phyloP scores from a whole-genome alignment of 352 stramenopile species.

The Labyrinthula sp. region DNA sequence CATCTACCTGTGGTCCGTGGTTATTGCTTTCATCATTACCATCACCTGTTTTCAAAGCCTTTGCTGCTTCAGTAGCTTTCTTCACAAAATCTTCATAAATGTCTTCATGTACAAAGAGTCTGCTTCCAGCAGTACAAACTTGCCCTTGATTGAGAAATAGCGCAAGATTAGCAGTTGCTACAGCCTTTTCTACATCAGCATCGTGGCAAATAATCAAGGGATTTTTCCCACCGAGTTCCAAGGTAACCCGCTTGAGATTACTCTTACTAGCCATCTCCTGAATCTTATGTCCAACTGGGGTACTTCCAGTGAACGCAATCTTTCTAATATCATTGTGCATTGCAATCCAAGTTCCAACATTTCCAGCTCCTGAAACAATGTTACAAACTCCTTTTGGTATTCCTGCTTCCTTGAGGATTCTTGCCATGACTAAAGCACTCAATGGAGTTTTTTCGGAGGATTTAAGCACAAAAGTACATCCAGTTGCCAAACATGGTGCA shows the following conservation, averaged over 20 bases:
- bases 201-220: slow-evolving; percentile 55
- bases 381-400: slow-evolving; percentile 44
- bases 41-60: slow-evolving; percentile 45
- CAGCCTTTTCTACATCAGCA: slow-evolving; percentile 39
- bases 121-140: slow-evolving; percentile 52
- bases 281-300: slow-evolving; percentile 45
- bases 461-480: slow-evolving; percentile 73
- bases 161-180: slow-evolving; percentile 46
- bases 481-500: slow-evolving; percentile 46
- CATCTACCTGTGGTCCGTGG: slow-evolving; percentile 46
- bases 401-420: slow-evolving; percentile 38
- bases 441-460: slow-evolving; percentile 54
- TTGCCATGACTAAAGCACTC: slow-evolving; percentile 32
- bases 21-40: slow-evolving; percentile 44
- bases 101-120: slow-evolving; percentile 62
- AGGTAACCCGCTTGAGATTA: slow-evolving; percentile 61
- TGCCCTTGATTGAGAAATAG: slow-evolving; percentile 63
- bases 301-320: slow-evolving; percentile 43
- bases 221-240: slow-evolving; percentile 76
- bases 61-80: slow-evolving; percentile 40
- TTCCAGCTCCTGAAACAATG: slow-evolving; percentile 38
- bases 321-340: slow-evolving; percentile 39
- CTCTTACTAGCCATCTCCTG: slow-evolving; percentile 52
- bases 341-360: slow-evolving; percentile 31
- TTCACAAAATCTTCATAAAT: slow-evolving; percentile 62